A percentile compares a stretch with the other conserved stretches of the same genome.
Evolutionary conservation across 208 protist genomes (phyloP).

Genomic region (Phytomonas sp.): DNA sequence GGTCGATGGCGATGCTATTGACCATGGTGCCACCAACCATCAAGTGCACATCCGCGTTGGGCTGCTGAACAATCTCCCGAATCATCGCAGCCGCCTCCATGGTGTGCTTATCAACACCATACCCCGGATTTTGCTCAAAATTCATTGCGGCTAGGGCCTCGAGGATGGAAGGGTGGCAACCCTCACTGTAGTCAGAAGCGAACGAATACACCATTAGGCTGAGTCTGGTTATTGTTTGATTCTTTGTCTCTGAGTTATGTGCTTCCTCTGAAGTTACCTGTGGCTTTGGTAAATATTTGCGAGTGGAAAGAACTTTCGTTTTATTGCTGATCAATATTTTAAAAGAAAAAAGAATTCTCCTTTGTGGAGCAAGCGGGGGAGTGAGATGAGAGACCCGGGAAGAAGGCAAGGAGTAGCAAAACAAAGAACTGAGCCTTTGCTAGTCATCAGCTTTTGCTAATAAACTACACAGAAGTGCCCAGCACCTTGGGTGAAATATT

Average conservation of each 20-base stretch:
- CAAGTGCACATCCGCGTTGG: slow-evolving; percentile 32
- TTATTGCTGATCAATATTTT: too few relatives aligned
- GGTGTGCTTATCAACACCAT: slow-evolving; percentile 30
- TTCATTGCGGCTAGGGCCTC: slow-evolving; percentile 17
- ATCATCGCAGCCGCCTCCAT: slow-evolving; percentile 18
- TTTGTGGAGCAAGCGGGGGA: too few relatives aligned
- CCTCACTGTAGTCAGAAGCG: slow-evolving; percentile 37
- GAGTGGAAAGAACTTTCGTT: too few relatives aligned
- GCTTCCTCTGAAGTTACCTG: neutral
- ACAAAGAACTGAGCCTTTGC: too few relatives aligned
- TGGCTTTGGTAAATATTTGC: too few relatives aligned
- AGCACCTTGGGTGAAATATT: too few relatives aligned
- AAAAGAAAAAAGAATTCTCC: too few relatives aligned
- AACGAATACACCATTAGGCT: slow-evolving; percentile 21
- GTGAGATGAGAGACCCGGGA: too few relatives aligned
- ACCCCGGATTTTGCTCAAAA: slow-evolving; percentile 24
- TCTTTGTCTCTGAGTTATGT: neutral
- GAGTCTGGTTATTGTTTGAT: slow-evolving; percentile 2
- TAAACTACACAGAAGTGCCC: too few relatives aligned
- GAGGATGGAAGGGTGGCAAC: slow-evolving; percentile 26
- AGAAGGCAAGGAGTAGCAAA: too few relatives aligned
- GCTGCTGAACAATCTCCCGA: slow-evolving; percentile 17
- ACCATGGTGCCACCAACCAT: slow-evolving; percentile 35
- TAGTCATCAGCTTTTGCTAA: too few relatives aligned
- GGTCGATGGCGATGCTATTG: slow-evolving; percentile 22